These are phyloP conservation scores for Mortierella sp. DNA, from an alignment of 371 early-diverging fungal genomes.

Conservation along the genomic window DNA sequence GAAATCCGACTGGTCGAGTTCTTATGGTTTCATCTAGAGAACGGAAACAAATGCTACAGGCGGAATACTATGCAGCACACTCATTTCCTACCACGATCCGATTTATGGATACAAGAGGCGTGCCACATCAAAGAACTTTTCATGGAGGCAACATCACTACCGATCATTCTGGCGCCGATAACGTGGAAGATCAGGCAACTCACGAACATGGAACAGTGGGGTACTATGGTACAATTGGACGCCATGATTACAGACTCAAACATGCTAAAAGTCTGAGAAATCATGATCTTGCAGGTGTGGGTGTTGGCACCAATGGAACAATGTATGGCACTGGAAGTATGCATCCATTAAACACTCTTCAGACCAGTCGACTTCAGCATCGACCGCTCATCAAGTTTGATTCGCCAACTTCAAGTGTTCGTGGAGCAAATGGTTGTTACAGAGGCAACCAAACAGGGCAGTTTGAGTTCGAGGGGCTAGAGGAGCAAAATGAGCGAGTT, in stretches of 20 bases:
- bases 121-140: constrained; percentile 31
- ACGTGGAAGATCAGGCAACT: background rate
- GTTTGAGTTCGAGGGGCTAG: background rate
- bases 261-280: constrained; percentile 10
- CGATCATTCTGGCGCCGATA: constrained; percentile 4
- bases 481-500: background rate
- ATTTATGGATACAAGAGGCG: constrained; percentile 40
- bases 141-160: background rate
- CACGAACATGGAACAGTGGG: constrained; percentile 28
- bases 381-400: constrained; percentile 38
- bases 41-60: constrained; percentile 47
- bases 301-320: constrained; percentile 15
- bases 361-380: constrained; percentile 26
- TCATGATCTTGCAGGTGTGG: constrained; percentile 11
- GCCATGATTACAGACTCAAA: background rate
- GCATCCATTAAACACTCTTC: constrained; percentile 3
- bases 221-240: constrained; percentile 31
- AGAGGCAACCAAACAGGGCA: background rate
- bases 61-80: constrained; percentile 41
- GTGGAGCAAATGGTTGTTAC: constrained; percentile 14
- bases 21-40: constrained; percentile 34
- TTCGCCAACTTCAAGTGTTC: constrained; percentile 21
- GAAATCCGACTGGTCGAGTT: constrained; percentile 9
- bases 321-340: constrained; percentile 27
- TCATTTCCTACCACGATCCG: constrained; percentile 36